Percentiles rank a stretch among this genome's conserved stretches.
phyloP scores from a whole-genome alignment of 306 rosid species.

The Vigna unguiculata region DNA sequence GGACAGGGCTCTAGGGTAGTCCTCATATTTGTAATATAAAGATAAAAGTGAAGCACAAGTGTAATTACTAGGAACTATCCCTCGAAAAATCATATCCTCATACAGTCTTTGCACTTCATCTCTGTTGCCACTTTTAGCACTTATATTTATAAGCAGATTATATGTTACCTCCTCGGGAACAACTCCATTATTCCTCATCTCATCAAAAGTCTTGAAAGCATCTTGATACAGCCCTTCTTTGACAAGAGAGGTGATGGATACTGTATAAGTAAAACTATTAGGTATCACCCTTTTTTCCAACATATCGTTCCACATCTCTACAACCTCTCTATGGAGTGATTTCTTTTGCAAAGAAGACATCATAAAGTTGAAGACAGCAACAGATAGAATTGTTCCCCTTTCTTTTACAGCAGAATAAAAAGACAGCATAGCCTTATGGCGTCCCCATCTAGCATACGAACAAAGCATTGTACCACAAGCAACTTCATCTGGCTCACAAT shows the following conservation, averaged over 20 bases:
- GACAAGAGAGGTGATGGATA: conserved; percentile 72
- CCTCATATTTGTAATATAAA: conserved; percentile 80
- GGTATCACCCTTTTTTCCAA: conserved; percentile 58
- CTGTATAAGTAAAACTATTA: conserved; percentile 72
- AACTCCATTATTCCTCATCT: conserved; percentile 66
- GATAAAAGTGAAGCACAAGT: conserved; percentile 92
- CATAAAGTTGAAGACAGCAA: conserved; percentile 90
- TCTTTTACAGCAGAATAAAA: conserved; percentile 85
- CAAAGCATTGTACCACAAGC: conserved; percentile 97
- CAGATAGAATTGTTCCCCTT: conserved; percentile 65
- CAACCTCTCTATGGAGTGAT: conserved; percentile 72
- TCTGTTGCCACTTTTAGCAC: conserved; percentile 66
- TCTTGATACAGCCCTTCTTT: conserved; percentile 68
- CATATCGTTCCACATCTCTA: conserved; percentile 81
- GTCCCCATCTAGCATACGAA: conserved; percentile 97
- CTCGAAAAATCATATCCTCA: conserved; percentile 72
- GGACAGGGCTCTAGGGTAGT: conserved; percentile 87
- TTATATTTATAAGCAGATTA: conserved; percentile 69
- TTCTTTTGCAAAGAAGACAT: conserved; percentile 96
- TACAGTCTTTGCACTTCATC: conserved; percentile 67
- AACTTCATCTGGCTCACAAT: conserved; percentile 91
- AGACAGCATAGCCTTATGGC: conserved; percentile 82
- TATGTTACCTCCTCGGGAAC: conserved; percentile 89
- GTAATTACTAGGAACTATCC: conserved; percentile 78
- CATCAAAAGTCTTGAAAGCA: conserved; percentile 66